A percentile compares a stretch with the other conserved stretches of the same genome.
Conservation (phyloP, 257 asterid genomes). For the Nemophila menziesii region DNA sequence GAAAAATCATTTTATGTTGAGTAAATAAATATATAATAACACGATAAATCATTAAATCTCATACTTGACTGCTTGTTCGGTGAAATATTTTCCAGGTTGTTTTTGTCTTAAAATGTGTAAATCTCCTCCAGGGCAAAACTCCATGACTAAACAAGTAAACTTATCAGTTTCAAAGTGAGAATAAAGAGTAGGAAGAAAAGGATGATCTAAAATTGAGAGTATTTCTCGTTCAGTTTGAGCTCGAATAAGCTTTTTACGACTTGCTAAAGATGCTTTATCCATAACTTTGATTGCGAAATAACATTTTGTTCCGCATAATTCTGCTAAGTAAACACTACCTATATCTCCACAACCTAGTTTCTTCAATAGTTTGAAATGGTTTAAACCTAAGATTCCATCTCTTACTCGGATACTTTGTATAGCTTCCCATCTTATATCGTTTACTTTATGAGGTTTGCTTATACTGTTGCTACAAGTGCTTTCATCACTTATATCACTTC, state of each 20-base stretch:
- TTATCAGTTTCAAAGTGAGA: constrained; percentile 64
- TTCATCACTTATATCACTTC: constrained; percentile 29
- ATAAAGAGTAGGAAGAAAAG: constrained; percentile 64
- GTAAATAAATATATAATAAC: too few relatives aligned
- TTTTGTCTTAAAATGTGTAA: constrained; percentile 59
- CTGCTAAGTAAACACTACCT: constrained; percentile 72
- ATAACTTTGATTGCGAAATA: constrained; percentile 75
- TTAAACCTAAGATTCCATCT: constrained; percentile 56
- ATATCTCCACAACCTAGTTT: constrained; percentile 81
- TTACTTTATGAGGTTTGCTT: constrained; percentile 64
- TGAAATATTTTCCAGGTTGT: constrained; percentile 61
- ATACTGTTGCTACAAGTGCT: constrained; percentile 26
- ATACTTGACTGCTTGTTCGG: constrained; percentile 66
- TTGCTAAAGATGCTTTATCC: constrained; percentile 74
- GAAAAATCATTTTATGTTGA: neutral
- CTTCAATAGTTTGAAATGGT: constrained; percentile 58
- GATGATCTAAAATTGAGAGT: constrained; percentile 62
- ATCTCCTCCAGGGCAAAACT: constrained; percentile 76
- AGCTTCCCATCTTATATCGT: constrained; percentile 72
- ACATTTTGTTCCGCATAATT: constrained; percentile 50
- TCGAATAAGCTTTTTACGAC: constrained; percentile 65
- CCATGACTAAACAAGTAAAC: constrained; percentile 74
- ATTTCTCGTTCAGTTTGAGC: constrained; percentile 83
- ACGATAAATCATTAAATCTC: too few relatives aligned
- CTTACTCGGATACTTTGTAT: constrained; percentile 45